Base-by-base conservation (phyloP, 1,139 yeast species). In the Protomyces inundatus region DNA sequence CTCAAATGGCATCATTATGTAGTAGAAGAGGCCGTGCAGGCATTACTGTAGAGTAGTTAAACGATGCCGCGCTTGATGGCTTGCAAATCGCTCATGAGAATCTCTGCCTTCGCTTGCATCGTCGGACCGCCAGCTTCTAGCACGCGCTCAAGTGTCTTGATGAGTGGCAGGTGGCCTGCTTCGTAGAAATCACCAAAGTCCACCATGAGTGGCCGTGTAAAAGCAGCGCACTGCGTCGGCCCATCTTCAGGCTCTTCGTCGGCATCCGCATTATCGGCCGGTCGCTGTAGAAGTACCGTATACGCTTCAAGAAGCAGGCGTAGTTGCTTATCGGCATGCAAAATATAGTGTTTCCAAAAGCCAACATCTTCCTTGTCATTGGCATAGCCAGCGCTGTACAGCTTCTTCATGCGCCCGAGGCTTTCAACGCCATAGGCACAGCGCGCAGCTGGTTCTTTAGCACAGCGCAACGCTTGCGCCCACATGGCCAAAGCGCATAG, bases 401-500 rank as follows among this genome's bases (percentile, higher is more conserved):
- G 32, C 40, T 37, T 23, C 32, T 58, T 51, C 35, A 58, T 58
- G 48, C 62, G 51, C 30, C 39, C 34, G 16, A 58, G 40, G 10
- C 56, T 51, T 33, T 40, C 51, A 6, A 33, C n/a, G 16, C 62
- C 62, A 37, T 16, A 58, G 16, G 50, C 56, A 12, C 53, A 35
- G 14, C 52, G 53, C n/a, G 30, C 52, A 14, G n/a, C 55, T 34
- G 53, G 56, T 10, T 36, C 32, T 9, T n/a, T 16, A 6, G 54
- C 51, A 40, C 56, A 40, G 34, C 51, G 51, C 39, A 58, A 56
- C n/a, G 62, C 62, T 35, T 52, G 62, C 33, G 56, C 54, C 53
- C 54, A 55, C 62, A 58, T 58, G n/a, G 62, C 62, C 7, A 55
- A 45, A 9, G 62, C 62, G 39, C 62, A 58, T 32, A 58, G 48